Percentiles rank a stretch among this genome's conserved stretches.
Conservation (phyloP, 345 rosid genomes). For the Abelmoschus esculentus region DNA sequence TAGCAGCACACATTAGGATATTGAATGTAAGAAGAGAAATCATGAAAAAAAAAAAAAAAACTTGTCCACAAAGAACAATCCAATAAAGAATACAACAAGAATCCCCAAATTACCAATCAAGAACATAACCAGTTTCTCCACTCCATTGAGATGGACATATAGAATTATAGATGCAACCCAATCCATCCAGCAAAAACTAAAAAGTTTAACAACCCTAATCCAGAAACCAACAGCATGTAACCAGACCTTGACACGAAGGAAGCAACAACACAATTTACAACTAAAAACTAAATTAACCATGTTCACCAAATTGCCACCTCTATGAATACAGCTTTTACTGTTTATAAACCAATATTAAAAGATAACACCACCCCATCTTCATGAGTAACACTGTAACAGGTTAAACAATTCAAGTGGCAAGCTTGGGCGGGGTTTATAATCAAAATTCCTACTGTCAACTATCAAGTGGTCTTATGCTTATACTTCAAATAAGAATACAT, state of each 20-base stretch:
- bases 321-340: not conserved
- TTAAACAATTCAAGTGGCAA: too few relatives aligned
- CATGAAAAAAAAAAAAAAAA: not conserved
- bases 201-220: not conserved
- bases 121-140: not conserved
- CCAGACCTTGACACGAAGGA: not conserved
- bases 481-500: too few relatives aligned
- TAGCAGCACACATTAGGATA: not conserved
- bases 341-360: slow-evolving; percentile 1
- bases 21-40: not conserved
- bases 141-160: not conserved
- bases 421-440: too few relatives aligned
- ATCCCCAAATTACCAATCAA: not conserved
- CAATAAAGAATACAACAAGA: too few relatives aligned
- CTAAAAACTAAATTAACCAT: not conserved
- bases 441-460: too few relatives aligned
- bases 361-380: not conserved
- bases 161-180: not conserved
- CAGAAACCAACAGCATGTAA: not conserved
- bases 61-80: not conserved
- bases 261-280: not conserved
- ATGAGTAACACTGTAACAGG: not conserved
- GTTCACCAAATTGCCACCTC: not conserved
- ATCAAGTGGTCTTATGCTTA: too few relatives aligned
- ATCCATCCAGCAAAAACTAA: not conserved